Evolutionary conservation across 2,329 filamentous ascomycete genomes (phyloP).

Genomic region (Fusarium sp.): DNA sequence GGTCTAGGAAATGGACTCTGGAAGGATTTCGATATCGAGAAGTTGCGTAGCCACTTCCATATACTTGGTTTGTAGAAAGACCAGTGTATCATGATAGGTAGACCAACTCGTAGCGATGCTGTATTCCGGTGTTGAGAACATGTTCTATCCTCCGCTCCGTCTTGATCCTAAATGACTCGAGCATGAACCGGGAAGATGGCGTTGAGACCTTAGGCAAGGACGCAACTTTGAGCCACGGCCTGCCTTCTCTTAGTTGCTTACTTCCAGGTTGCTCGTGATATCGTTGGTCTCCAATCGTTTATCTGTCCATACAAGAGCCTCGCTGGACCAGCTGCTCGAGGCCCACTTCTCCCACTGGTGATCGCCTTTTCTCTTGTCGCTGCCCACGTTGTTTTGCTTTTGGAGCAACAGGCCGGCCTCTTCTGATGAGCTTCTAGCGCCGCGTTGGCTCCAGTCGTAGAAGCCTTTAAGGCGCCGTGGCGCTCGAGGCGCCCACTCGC

Average conservation of each 20-base stretch:
- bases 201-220: slow-evolving; percentile 1
- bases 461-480: slow-evolving; percentile 1
- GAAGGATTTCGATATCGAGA: neutral
- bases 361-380: slow-evolving; percentile 19
- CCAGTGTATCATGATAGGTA: neutral
- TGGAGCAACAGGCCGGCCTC: slow-evolving; percentile 12
- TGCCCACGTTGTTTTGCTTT: slow-evolving; percentile 25
- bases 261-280: neutral
- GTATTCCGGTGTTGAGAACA: neutral
- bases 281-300: neutral
- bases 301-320: slow-evolving; percentile 1
- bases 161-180: slow-evolving; percentile 32
- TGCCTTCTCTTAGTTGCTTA: neutral
- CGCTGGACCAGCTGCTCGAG: neutral
- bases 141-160: slow-evolving; percentile 7
- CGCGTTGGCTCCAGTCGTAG: slow-evolving; percentile 7
- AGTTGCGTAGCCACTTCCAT: neutral
- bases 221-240: slow-evolving; percentile 6
- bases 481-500: neutral
- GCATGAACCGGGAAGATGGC: slow-evolving; percentile 1
- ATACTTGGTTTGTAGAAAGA: neutral
- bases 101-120: neutral
- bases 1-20: neutral
- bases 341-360: slow-evolving; percentile 9
- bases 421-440: slow-evolving; percentile 30